Percentiles rank a stretch among this genome's conserved stretches.
Conservation (phyloP, 225 moss, liverwort and hornwort genomes). For the Physcomitrellopsis africana region DNA sequence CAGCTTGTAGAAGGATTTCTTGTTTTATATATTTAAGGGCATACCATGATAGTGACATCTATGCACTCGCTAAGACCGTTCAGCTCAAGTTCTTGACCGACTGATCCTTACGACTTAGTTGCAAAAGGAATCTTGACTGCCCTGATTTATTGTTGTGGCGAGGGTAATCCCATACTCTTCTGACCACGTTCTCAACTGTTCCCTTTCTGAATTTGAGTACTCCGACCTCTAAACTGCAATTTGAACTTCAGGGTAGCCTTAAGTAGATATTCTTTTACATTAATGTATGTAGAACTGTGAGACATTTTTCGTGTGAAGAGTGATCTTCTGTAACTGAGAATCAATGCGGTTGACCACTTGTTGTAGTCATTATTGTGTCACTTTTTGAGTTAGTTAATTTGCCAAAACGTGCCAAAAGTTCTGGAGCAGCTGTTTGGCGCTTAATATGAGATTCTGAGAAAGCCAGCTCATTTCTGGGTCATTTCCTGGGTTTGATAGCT, state of each 20-base stretch:
- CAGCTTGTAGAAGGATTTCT: constrained; percentile 24
- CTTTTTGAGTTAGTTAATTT: constrained; percentile 5
- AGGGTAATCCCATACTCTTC: constrained; percentile 18
- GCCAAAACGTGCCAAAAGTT: constrained; percentile 15
- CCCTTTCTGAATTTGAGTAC: constrained; percentile 7
- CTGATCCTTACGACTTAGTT: constrained; percentile 23
- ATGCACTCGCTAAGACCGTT: constrained; percentile 16
- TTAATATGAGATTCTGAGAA: constrained; percentile 1
- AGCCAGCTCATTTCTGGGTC: constrained; percentile 15
- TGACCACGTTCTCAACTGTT: constrained; percentile 17
- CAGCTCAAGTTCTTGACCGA: constrained; percentile 27
- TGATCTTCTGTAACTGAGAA: neutral
- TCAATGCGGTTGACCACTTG: constrained; percentile 4
- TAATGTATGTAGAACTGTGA: constrained; percentile 26
- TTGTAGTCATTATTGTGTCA: constrained; percentile 14
- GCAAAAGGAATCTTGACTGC: constrained; percentile 9
- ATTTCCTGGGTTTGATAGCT: constrained; percentile 28
- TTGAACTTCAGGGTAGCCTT: constrained; percentile 14
- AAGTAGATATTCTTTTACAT: constrained; percentile 19
- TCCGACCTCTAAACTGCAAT: neutral
- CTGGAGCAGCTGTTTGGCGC: constrained; percentile 6
- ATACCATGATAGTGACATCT: constrained; percentile 25
- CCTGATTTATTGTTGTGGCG: constrained; percentile 18
- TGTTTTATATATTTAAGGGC: constrained; percentile 10
- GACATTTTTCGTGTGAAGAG: constrained; percentile 9